Base-by-base conservation (phyloP, 139 green algal species). In the Chlamydomonas asymmetrica region DNA sequence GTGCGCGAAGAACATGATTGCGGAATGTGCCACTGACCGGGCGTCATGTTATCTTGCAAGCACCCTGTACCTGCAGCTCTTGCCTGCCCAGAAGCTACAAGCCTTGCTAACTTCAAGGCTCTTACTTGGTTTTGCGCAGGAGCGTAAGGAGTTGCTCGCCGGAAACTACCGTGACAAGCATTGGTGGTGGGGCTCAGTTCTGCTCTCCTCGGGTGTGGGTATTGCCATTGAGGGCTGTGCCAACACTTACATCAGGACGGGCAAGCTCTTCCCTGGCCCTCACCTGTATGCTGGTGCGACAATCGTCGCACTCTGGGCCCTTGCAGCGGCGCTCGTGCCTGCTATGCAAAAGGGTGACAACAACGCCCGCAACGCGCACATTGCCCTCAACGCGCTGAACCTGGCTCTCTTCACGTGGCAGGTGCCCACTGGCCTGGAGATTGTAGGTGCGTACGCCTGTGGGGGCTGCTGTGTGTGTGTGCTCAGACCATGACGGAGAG, bases 271-370 rank as follows among this genome's bases (percentile, higher is more conserved):
- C 89, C 96, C 96, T 3, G 96, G 96, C 6, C 96, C 96, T 37
- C 96, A 99, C 83, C 92, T 99, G 71, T 99, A 93, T 73, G 94
- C 94, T n/a, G 80, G 80, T 31, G 92, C 94, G 34, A 74, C 41
- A 72, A 98, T 99, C 67, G 89, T 93, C 2, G 87, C 85, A 3
- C 80, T 98, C 52, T 99, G 96, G 96, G 95, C 94, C 3, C 57
- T 91, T 8, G 96, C 96, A 25, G 93, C 96, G 0, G 78, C 92
- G 0, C 87, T 99, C 60, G 90, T 97, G 54, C 96, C 96, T 3
- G 78, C 86, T 7, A 99, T 99, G 96, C 89, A 97, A 77, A 98
- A 97, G 85, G 96, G 96, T 66, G 96, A 98, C 83, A 80, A 98
- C 8, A 90, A 72, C 25, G 96, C 96, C 2, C 84, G 96, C 61